phyloP scores from a whole-genome alignment of 257 asterid genomes.

The Gentiana dahurica region DNA sequence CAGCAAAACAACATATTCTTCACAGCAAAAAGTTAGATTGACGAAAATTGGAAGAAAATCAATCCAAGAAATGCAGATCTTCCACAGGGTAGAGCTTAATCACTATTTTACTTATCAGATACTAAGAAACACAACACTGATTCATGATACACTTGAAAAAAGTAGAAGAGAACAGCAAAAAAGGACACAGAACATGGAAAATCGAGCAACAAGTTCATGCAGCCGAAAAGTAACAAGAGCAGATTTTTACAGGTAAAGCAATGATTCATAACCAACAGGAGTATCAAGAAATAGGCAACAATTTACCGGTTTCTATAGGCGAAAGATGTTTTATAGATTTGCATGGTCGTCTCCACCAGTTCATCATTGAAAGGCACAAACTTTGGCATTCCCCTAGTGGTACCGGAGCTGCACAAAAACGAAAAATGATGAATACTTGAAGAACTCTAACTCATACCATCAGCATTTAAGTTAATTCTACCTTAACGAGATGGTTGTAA shows the following conservation, averaged over 20 bases:
- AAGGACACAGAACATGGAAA: too few species aligned
- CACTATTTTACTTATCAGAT: too few species aligned
- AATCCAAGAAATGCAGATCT: too few species aligned
- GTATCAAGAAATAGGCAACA: background rate
- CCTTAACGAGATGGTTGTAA: slow-evolving; percentile 87
- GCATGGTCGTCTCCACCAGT: slow-evolving; percentile 82
- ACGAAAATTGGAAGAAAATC: too few species aligned
- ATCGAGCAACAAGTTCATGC: too few species aligned
- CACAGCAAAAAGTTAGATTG: too few species aligned
- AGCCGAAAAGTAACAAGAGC: background rate
- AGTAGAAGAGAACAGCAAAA: too few species aligned
- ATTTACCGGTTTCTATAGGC: slow-evolving; percentile 79
- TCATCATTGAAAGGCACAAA: slow-evolving; percentile 97
- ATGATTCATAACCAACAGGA: background rate
- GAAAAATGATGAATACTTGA: slow-evolving; percentile 1
- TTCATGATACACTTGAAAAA: too few species aligned
- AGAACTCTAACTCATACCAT: background rate
- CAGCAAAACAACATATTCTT: too few species aligned
- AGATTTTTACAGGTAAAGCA: too few species aligned
- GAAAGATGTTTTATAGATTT: slow-evolving; percentile 75
- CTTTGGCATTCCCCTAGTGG: slow-evolving; percentile 97
- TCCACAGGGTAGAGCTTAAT: too few species aligned
- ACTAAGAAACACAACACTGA: too few species aligned
- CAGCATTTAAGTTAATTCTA: slow-evolving; percentile 2
- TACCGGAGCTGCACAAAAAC: slow-evolving; percentile 72